phyloP scores from a whole-genome alignment of 441 rosid genomes.

The Euphorbia celastroides region DNA sequence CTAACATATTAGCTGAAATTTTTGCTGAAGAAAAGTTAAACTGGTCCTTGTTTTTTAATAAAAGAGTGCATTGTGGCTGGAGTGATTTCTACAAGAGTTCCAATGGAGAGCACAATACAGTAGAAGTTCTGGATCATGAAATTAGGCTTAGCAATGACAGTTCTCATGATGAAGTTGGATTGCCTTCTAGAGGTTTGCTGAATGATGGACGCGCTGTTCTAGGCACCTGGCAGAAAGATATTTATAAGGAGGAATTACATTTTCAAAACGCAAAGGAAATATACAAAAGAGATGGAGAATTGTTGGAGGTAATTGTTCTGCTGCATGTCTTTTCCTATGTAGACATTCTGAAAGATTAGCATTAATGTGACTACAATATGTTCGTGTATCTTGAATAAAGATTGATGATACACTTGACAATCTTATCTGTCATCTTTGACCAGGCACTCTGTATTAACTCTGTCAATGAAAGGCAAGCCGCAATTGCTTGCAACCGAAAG shows the following conservation, averaged over 20 bases:
- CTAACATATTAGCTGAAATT: slow-evolving; percentile 52
- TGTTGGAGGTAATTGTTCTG: slow-evolving; percentile 61
- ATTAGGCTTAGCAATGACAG: slow-evolving; percentile 29
- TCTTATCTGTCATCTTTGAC: slow-evolving; percentile 25
- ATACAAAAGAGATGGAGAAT: slow-evolving; percentile 82
- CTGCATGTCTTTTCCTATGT: slow-evolving; percentile 15
- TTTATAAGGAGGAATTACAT: slow-evolving; percentile 38
- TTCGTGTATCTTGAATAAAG: slow-evolving; percentile 7
- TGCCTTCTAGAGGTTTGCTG: slow-evolving; percentile 35
- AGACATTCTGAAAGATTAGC: not conserved
- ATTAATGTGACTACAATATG: not conserved
- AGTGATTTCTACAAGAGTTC: slow-evolving; percentile 38
- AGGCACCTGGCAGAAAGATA: slow-evolving; percentile 56
- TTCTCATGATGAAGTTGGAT: slow-evolving; percentile 32
- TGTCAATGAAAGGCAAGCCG: slow-evolving; percentile 64
- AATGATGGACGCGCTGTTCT: slow-evolving; percentile 35
- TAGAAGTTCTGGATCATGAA: slow-evolving; percentile 32
- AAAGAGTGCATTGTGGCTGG: slow-evolving; percentile 53
- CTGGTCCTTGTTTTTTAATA: slow-evolving; percentile 37
- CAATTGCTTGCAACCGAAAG: slow-evolving; percentile 88
- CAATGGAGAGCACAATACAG: slow-evolving; percentile 31
- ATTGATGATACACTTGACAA: slow-evolving; percentile 14
- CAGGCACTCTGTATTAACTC: slow-evolving; percentile 89
- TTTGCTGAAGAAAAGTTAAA: slow-evolving; percentile 51
- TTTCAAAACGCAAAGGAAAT: slow-evolving; percentile 67